phyloP scores from a whole-genome alignment of 176 grass and related monocot species.

The Metroxylon sagu region DNA sequence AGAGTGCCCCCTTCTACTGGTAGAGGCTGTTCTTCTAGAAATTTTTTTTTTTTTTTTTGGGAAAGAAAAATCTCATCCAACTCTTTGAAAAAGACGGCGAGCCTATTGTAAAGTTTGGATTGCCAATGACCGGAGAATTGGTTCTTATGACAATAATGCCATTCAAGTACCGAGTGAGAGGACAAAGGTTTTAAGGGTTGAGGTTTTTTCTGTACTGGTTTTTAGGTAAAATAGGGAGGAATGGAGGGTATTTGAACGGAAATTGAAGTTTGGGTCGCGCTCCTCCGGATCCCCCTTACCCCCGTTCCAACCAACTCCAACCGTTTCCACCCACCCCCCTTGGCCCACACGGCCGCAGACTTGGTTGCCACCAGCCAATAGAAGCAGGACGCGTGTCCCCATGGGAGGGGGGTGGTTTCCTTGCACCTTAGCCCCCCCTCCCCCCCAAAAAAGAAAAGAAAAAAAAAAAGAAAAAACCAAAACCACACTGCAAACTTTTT shows the following conservation, averaged over 20 bases:
- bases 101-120: background rate
- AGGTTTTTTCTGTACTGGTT: constrained; percentile 5
- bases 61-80: constrained; percentile 7
- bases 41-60: too few relatives aligned
- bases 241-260: background rate
- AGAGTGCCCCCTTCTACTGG: background rate
- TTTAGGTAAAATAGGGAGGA: background rate
- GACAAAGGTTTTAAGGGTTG: background rate
- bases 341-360: background rate
- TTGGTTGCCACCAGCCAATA: background rate
- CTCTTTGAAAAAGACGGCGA: background rate
- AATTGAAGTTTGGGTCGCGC: background rate
- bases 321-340: constrained; percentile 21
- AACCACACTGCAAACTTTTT: too few relatives aligned
- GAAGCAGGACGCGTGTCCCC: background rate
- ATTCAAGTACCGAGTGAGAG: too few relatives aligned
- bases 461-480: too few relatives aligned
- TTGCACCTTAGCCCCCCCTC: constrained; percentile 1
- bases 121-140: background rate
- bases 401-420: constrained; percentile 1
- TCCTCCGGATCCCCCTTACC: background rate
- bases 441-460: too few relatives aligned
- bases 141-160: too few relatives aligned
- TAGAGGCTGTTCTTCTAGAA: too few relatives aligned
- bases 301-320: constrained; percentile 39